These are phyloP conservation scores for Pseudocercospora macadamiae DNA, from an alignment of 2,329 filamentous ascomycete species.

Conservation along the genomic window DNA sequence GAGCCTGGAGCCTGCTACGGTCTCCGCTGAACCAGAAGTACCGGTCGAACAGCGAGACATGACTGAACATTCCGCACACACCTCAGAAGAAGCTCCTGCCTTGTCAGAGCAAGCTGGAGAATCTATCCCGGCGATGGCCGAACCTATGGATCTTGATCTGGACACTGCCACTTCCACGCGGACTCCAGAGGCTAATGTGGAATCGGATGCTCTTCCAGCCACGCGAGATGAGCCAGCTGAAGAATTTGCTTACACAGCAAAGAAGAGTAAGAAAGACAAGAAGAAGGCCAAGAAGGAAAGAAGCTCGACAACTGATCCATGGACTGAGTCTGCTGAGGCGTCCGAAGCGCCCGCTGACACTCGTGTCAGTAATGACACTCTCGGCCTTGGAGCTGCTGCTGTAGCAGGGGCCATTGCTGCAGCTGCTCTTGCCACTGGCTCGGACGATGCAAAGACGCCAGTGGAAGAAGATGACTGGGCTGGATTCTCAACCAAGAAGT, in stretches of 20 bases:
- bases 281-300: conserved; percentile 34
- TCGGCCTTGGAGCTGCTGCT: conserved; percentile 14
- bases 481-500: conserved; percentile 34
- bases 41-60: not conserved
- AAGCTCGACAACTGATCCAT: conserved; percentile 7
- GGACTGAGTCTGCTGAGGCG: conserved; percentile 2
- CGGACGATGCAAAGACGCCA: not conserved
- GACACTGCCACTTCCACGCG: not conserved
- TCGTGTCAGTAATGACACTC: conserved; percentile 4
- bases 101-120: not conserved
- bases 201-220: not conserved
- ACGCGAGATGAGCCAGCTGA: conserved; percentile 7
- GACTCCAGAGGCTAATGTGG: not conserved
- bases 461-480: conserved; percentile 27
- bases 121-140: not conserved
- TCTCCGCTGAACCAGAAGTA: not conserved
- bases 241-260: conserved; percentile 22
- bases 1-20: not conserved
- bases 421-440: not conserved
- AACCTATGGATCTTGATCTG: not conserved
- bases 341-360: conserved; percentile 12
- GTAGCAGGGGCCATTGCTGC: conserved; percentile 15
- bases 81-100: not conserved
- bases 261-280: conserved; percentile 36
- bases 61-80: no score